Conservation (phyloP, 2,329 filamentous ascomycete species). For the Fusarium papillatum region DNA sequence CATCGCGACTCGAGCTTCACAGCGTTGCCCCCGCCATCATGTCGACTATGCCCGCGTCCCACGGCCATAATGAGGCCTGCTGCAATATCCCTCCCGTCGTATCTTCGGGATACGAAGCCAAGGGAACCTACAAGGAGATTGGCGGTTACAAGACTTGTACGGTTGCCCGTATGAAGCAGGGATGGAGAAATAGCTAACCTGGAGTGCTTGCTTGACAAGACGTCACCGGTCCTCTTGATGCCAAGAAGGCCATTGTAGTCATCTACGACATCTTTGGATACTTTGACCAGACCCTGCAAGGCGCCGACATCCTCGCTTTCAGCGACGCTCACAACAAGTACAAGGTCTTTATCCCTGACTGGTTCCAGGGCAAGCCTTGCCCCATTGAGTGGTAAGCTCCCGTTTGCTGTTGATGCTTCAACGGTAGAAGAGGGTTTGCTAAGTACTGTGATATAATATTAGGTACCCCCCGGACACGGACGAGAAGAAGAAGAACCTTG, state of each 20-base stretch:
- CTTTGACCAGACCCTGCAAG: constrained; percentile 78
- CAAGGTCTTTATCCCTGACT: constrained; percentile 92
- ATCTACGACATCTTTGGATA: constrained; percentile 80
- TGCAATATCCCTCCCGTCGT: constrained; percentile 72
- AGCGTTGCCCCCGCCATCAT: constrained; percentile 47
- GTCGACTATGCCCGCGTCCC: constrained; percentile 64
- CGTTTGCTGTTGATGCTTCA: neutral
- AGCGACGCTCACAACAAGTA: constrained; percentile 75
- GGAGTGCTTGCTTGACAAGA: constrained; percentile 47
- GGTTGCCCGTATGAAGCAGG: constrained; percentile 16
- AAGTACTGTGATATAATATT: neutral
- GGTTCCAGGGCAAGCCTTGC: constrained; percentile 82
- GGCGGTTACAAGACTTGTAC: constrained; percentile 67
- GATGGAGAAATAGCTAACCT: neutral
- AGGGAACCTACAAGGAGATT: constrained; percentile 69
- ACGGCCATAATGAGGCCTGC: constrained; percentile 69
- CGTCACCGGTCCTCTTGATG: constrained; percentile 60
- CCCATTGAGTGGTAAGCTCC: constrained; percentile 61
- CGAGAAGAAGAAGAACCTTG: constrained; percentile 73
- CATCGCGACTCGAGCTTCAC: constrained; percentile 6
- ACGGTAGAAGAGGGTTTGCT: neutral
- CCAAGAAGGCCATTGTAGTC: constrained; percentile 70
- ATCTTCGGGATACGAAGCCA: constrained; percentile 65
- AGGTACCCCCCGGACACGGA: constrained; percentile 74
- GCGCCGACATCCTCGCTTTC: constrained; percentile 74